phyloP scores from a whole-genome alignment of 202 grass and related monocot species.

The Bolboschoenoplectus hybrid region DNA sequence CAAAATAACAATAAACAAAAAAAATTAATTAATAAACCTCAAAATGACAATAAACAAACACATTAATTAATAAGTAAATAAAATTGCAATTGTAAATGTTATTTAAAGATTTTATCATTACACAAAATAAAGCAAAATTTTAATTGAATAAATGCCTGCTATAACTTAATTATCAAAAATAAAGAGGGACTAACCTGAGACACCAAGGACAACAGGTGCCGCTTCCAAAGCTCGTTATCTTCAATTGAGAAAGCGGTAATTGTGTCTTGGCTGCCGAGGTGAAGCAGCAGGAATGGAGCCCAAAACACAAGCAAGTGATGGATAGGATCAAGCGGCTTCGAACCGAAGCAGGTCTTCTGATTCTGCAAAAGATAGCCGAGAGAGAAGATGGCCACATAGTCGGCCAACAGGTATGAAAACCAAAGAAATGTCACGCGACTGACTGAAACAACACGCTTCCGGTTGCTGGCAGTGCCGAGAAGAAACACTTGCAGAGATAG shows the following conservation, averaged over 20 bases:
- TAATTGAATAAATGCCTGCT: background rate
- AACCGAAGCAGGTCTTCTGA: slow-evolving; percentile 3
- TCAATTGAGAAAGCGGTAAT: slow-evolving; percentile 59
- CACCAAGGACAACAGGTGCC: slow-evolving; percentile 49
- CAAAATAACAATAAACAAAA: background rate
- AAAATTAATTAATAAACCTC: background rate
- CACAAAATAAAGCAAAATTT: background rate
- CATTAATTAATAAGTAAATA: background rate
- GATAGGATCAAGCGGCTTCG: background rate
- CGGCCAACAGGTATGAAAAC: slow-evolving; percentile 56
- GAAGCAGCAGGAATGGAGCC: slow-evolving; percentile 64
- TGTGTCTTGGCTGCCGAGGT: slow-evolving; percentile 64
- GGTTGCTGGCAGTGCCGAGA: slow-evolving; percentile 42
- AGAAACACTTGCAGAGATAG: slow-evolving; percentile 59
- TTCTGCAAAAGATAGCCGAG: slow-evolving; percentile 50
- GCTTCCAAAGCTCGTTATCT: slow-evolving; percentile 68
- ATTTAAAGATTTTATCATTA: background rate
- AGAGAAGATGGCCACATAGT: slow-evolving; percentile 51
- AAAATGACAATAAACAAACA: background rate
- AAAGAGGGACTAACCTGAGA: slow-evolving; percentile 38
- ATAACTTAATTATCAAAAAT: background rate
- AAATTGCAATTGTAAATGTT: background rate
- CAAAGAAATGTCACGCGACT: slow-evolving; percentile 44
- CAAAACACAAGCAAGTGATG: slow-evolving; percentile 51
- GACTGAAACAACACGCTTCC: slow-evolving; percentile 34